Conservation (phyloP, 2,329 filamentous ascomycete species). For the Monosporascus sp. region DNA sequence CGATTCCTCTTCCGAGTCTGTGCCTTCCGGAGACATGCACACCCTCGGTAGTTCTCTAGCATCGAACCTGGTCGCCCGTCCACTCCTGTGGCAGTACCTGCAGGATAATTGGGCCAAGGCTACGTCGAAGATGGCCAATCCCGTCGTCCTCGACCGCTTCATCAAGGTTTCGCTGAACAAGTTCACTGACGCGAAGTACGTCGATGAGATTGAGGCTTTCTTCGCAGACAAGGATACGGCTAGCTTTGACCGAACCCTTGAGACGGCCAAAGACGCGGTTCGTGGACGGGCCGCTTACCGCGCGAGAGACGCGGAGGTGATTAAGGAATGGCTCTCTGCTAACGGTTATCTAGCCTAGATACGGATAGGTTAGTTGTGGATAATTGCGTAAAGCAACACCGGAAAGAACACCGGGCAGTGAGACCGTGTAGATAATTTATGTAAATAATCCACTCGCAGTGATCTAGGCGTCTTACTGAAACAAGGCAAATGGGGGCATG, state of each 20-base stretch:
- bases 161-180: constrained; percentile 71
- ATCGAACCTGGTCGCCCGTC: constrained; percentile 66
- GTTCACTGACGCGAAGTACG: constrained; percentile 65
- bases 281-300: constrained; percentile 78
- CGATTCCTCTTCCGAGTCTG: constrained; percentile 57
- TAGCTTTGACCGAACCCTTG: constrained; percentile 79
- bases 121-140: constrained; percentile 69
- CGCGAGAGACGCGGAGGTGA: constrained; percentile 63
- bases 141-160: constrained; percentile 85
- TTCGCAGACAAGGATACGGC: constrained; percentile 82
- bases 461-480: too few species aligned
- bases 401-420: too few species aligned
- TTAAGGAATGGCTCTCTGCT: constrained; percentile 73
- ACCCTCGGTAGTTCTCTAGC: constrained; percentile 69
- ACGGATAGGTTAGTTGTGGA: too few species aligned
- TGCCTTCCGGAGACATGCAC: constrained; percentile 84
- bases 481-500: too few species aligned
- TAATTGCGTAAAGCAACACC: too few species aligned
- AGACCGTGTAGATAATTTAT: too few species aligned
- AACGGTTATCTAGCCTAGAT: constrained; percentile 34
- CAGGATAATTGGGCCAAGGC: constrained; percentile 77
- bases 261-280: constrained; percentile 81
- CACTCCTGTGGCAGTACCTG: constrained; percentile 77
- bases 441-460: too few species aligned
- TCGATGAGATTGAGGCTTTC: constrained; percentile 76